A percentile compares a stretch with the other conserved stretches of the same genome.
Evolutionary conservation across 2,329 filamentous ascomycete genomes (phyloP).

Genomic region (Juglanconis juglandina): DNA sequence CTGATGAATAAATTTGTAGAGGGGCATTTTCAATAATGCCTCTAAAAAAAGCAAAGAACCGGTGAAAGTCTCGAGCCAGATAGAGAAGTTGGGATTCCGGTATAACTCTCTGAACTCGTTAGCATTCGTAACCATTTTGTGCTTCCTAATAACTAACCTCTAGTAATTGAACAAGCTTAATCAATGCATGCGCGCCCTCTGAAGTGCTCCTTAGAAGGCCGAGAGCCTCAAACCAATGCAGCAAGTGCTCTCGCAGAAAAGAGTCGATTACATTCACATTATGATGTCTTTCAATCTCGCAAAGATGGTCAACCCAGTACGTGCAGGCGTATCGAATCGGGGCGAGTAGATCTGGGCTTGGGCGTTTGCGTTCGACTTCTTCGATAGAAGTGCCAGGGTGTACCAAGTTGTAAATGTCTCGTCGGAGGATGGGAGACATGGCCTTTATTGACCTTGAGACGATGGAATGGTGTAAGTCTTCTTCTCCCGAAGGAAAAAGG

Average conservation of each 20-base stretch:
- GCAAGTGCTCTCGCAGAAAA: not conserved
- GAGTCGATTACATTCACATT: not conserved
- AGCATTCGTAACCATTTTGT: not conserved
- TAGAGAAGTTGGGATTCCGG: not conserved
- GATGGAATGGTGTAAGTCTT: slow-evolving; percentile 28
- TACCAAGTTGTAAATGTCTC: slow-evolving; percentile 37
- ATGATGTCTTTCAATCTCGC: not conserved
- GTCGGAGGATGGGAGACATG: slow-evolving; percentile 27
- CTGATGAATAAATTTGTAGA: slow-evolving; percentile 33
- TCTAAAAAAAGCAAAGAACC: not conserved
- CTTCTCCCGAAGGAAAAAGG: slow-evolving; percentile 28
- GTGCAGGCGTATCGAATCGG: not conserved
- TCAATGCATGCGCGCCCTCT: not conserved
- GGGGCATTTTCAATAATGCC: slow-evolving; percentile 20
- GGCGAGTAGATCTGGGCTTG: not conserved
- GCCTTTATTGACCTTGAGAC: slow-evolving; percentile 32
- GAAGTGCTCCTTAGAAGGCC: not conserved
- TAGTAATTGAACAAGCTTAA: not conserved
- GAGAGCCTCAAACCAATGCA: not conserved
- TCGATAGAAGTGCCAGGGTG: not conserved
- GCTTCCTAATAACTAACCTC: not conserved
- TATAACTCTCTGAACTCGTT: not conserved
- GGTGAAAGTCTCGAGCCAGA: not conserved
- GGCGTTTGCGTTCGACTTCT: not conserved
- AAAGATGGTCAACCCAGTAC: not conserved